These are phyloP conservation scores for Brasenia schreberi DNA, from an alignment of 164 flowering plant genomes.

Conservation along the genomic window DNA sequence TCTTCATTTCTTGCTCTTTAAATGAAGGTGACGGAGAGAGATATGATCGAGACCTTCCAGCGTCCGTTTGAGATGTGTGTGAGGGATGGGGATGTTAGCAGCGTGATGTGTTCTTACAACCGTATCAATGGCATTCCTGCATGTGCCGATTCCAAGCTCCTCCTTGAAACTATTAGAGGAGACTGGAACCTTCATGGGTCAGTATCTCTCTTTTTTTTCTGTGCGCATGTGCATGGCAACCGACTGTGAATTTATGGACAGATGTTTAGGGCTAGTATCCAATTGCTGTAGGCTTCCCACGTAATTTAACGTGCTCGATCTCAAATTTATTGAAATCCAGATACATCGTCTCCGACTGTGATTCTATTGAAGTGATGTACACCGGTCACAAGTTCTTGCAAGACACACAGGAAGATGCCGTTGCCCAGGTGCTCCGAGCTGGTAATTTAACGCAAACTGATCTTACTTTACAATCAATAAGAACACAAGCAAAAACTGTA, in stretches of 20 bases:
- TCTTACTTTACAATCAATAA: no score
- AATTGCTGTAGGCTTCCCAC: no score
- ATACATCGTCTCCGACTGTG: conserved; percentile 36
- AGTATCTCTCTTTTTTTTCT: no score
- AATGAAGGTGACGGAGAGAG: background rate
- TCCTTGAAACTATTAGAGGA: conserved; percentile 34
- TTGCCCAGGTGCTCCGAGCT: conserved; percentile 22
- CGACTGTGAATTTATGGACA: background rate
- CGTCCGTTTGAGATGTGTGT: conserved; percentile 55
- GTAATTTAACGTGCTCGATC: no score
- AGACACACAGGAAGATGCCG: conserved; percentile 23
- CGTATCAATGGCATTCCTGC: conserved; percentile 61
- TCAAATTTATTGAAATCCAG: no score
- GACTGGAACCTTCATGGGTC: conserved; percentile 64
- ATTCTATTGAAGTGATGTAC: conserved; percentile 21
- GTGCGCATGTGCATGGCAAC: no score
- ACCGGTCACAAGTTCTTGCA: conserved; percentile 14
- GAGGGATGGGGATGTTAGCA: conserved; percentile 44
- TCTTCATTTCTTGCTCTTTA: no score
- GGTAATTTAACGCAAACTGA: no score
- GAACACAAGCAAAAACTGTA: no score
- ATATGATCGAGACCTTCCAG: conserved; percentile 7
- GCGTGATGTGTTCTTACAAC: conserved; percentile 76
- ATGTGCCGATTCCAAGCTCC: conserved; percentile 52
- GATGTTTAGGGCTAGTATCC: background rate